A percentile compares a stretch with the other conserved stretches of the same genome.
Evolutionary conservation across 1,139 yeast species (phyloP).

Genomic region (Suhomyces bolitotheri): DNA sequence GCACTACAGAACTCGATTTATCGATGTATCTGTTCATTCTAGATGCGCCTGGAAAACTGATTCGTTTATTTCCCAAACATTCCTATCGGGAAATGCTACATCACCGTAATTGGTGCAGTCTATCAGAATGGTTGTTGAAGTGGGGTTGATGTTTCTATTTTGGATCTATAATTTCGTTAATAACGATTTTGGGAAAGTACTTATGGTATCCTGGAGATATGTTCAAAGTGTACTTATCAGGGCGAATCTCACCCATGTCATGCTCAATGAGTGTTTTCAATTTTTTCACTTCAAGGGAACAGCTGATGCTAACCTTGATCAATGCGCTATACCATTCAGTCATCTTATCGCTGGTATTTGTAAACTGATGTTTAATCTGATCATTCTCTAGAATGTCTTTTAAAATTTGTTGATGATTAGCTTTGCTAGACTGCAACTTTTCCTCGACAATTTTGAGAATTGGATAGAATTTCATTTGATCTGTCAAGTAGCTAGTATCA

Average conservation of each 20-base stretch:
- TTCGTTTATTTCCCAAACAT: no score
- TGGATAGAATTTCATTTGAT: slow-evolving; percentile 11
- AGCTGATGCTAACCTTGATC: slow-evolving; percentile 27
- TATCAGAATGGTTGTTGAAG: no score
- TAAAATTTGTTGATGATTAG: slow-evolving; percentile 10
- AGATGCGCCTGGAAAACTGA: no score
- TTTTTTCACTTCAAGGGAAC: slow-evolving; percentile 22
- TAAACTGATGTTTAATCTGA: slow-evolving; percentile 19
- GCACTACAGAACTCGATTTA: no score
- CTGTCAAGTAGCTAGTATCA: slow-evolving; percentile 9
- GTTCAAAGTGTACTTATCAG: slow-evolving; percentile 17
- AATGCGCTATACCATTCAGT: slow-evolving; percentile 26
- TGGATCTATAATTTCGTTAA: no score
- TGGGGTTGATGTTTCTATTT: no score
- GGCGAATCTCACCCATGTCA: slow-evolving; percentile 7
- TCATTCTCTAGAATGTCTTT: slow-evolving; percentile 14
- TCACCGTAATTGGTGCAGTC: no score
- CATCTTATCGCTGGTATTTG: slow-evolving; percentile 17
- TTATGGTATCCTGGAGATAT: slow-evolving; percentile 35
- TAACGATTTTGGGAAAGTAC: slow-evolving; percentile 39
- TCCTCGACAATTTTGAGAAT: slow-evolving; percentile 14
- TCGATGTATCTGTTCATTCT: no score
- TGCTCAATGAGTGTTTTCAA: slow-evolving; percentile 14
- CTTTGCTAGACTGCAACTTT: slow-evolving; percentile 13
- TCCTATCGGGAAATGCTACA: no score